Evolutionary conservation across 2,329 filamentous ascomycete genomes (phyloP).

Genomic region (Fusarium proliferatum): DNA sequence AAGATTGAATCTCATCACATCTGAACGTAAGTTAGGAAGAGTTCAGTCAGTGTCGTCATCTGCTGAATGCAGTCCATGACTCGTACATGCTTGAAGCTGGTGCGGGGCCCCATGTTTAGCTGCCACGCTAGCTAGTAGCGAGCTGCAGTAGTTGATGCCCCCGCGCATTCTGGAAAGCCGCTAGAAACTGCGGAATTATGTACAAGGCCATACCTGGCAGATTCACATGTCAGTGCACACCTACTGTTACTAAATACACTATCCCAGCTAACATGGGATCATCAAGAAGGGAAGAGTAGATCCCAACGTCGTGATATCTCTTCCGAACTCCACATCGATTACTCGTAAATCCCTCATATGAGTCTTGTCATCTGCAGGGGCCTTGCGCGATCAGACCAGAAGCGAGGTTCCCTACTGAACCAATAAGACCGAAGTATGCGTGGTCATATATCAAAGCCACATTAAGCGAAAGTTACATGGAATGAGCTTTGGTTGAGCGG

Average conservation of each 20-base stretch:
- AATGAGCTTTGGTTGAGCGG: neutral
- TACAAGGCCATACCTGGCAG: neutral
- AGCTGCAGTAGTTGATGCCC: neutral
- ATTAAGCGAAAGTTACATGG: neutral
- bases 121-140: neutral
- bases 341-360: neutral
- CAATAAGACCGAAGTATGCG: neutral
- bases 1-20: neutral
- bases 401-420: neutral
- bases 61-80: neutral
- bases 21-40: neutral
- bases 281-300: neutral
- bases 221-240: neutral
- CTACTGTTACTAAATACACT: neutral
- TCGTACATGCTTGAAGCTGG: neutral
- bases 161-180: neutral
- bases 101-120: neutral
- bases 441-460: neutral
- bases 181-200: neutral
- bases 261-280: neutral
- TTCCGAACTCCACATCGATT: neutral
- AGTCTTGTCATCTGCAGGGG: neutral
- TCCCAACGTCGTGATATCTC: neutral
- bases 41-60: fast-evolving
- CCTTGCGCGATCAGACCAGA: fast-evolving